Percentiles rank a stretch among this genome's conserved stretches.
Evolutionary conservation across 129 eudicot species (phyloP).

Genomic region (Tagetes patula): DNA sequence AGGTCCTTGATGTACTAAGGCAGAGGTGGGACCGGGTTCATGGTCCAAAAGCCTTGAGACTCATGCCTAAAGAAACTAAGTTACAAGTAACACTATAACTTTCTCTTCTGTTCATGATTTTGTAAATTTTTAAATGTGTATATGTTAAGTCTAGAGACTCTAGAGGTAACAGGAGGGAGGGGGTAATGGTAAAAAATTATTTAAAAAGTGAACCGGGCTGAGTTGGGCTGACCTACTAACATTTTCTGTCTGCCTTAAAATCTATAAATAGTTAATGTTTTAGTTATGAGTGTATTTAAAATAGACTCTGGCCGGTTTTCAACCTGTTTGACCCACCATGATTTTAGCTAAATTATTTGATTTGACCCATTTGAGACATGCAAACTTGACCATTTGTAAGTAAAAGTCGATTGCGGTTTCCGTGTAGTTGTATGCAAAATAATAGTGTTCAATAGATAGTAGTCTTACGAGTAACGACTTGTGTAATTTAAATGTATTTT

Average conservation of each 20-base stretch:
- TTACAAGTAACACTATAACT: slow-evolving; percentile 56
- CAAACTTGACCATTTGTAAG: background rate
- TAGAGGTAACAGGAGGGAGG: background rate
- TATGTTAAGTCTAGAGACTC: background rate
- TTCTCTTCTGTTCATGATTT: background rate
- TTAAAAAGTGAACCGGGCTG: background rate
- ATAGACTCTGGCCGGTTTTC: background rate
- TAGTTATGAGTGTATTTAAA: background rate
- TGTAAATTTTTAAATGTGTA: background rate
- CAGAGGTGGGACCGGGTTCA: slow-evolving; percentile 88
- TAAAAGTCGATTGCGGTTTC: background rate
- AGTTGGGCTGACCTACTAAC: background rate
- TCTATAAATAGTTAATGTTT: background rate
- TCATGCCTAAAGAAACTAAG: slow-evolving; percentile 87
- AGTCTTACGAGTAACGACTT: background rate
- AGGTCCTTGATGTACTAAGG: slow-evolving; percentile 82
- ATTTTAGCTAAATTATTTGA: background rate
- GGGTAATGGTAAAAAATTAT: background rate
- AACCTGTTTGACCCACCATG: background rate
- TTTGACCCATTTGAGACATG: background rate
- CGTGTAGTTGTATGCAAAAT: background rate
- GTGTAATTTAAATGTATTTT: background rate
- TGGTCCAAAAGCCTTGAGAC: slow-evolving; percentile 86
- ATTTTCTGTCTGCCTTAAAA: background rate
- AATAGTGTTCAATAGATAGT: background rate